A percentile compares a stretch with the other conserved stretches of the same genome.
Conservation (phyloP, 2,329 filamentous ascomycete genomes). For the Trichoderma pleuroti region DNA sequence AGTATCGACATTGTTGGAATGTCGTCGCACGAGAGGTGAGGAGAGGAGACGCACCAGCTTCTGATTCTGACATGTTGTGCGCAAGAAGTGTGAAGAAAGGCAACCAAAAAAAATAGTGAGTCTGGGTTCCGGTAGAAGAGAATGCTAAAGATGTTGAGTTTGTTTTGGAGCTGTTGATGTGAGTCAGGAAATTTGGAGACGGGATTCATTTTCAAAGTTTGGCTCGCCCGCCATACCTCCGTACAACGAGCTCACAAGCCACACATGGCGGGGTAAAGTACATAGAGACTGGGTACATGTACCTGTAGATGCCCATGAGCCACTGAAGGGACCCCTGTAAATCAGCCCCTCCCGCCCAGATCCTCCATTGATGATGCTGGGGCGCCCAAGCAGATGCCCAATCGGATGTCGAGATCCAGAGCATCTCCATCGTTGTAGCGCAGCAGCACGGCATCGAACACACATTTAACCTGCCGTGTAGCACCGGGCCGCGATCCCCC, state of each 20-base stretch:
- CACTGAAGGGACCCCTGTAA: background rate
- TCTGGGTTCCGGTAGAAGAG: background rate
- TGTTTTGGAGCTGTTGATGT: background rate
- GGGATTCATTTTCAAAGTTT: background rate
- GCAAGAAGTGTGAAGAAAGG: too few relatives aligned
- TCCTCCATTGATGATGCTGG: background rate
- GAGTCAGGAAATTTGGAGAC: slow-evolving; percentile 8
- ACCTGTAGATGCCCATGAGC: background rate
- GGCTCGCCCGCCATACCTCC: background rate
- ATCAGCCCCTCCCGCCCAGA: background rate
- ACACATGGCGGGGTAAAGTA: background rate
- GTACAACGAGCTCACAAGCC: too few relatives aligned
- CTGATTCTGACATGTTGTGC: background rate
- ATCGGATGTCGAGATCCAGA: slow-evolving; percentile 2
- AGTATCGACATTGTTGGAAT: background rate
- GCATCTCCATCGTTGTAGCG: background rate
- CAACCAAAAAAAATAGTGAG: background rate
- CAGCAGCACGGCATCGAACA: background rate
- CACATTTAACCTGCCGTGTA: background rate
- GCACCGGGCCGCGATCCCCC: slow-evolving; percentile 16
- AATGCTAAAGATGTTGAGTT: background rate
- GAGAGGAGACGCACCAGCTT: background rate
- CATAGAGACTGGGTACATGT: background rate
- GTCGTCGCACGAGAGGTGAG: too few relatives aligned
- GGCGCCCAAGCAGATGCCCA: background rate